These are phyloP conservation scores for Kwoniella sp. DNA, from an alignment of 768 basidiomycete genomes.

Conservation along the genomic window DNA sequence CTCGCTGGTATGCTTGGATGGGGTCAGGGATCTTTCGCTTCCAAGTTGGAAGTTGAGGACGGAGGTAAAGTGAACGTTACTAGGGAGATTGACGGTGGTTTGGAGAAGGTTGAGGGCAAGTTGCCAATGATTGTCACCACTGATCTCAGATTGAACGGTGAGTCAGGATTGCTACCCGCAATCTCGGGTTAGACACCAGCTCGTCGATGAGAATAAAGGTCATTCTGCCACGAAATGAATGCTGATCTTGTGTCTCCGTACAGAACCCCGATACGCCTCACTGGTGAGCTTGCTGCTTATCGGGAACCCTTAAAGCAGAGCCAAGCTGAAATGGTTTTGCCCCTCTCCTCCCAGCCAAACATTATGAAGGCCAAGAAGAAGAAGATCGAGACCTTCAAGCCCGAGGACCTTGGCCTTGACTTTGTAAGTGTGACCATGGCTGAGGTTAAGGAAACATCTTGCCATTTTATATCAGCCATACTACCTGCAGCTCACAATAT, in stretches of 20 bases:
- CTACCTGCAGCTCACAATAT: not conserved
- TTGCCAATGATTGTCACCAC: conserved; percentile 88
- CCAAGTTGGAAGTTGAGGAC: conserved; percentile 71
- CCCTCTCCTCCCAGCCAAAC: conserved; percentile 44
- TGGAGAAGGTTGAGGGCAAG: conserved; percentile 75
- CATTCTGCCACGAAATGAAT: too few species aligned
- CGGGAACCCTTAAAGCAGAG: not conserved
- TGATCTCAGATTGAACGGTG: conserved; percentile 84
- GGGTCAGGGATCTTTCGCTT: conserved; percentile 94
- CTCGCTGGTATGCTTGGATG: conserved; percentile 87
- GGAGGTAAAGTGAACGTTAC: conserved; percentile 71
- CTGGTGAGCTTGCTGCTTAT: conserved; percentile 55
- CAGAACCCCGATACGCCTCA: conserved; percentile 96
- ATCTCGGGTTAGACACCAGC: too few species aligned
- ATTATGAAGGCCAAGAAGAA: conserved; percentile 87
- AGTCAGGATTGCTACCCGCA: not conserved
- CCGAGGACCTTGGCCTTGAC: conserved; percentile 80
- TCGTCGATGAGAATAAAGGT: too few species aligned
- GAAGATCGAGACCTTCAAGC: conserved; percentile 77
- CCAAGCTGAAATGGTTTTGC: conserved; percentile 4
- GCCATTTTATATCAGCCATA: too few species aligned
- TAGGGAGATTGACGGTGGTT: conserved; percentile 92
- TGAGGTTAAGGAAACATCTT: too few species aligned
- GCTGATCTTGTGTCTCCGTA: conserved; percentile 2
- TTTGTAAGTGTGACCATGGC: conserved; percentile 56